Percentiles rank a stretch among this genome's conserved stretches.
phyloP scores from a whole-genome alignment of 2,329 filamentous ascomycete species.

The Epicoccum sorghinum region DNA sequence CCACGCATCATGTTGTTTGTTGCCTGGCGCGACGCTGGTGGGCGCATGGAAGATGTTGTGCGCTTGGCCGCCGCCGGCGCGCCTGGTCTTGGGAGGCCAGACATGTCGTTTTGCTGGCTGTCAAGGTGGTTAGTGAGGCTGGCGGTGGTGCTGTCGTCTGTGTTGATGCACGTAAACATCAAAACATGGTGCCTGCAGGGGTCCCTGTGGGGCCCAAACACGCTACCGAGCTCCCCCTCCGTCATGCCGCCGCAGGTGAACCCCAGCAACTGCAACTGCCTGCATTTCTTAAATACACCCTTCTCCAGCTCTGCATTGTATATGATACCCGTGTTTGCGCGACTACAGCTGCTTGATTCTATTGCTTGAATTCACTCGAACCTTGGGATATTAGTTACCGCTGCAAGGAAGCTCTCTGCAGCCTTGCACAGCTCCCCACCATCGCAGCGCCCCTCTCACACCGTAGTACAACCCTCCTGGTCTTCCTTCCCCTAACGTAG shows the following conservation, averaged over 20 bases:
- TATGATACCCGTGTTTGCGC: not conserved
- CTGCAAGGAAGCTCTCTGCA: not conserved
- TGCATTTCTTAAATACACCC: not conserved
- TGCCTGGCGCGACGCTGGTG: conserved; percentile 57
- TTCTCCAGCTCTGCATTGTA: not conserved
- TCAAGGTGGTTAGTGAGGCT: conserved; percentile 14
- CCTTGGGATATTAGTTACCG: not conserved
- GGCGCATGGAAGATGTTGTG: conserved; percentile 58
- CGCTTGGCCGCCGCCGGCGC: conserved; percentile 55
- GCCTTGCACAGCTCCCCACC: not conserved
- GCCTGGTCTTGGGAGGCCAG: conserved; percentile 60
- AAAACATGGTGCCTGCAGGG: conserved; percentile 16
- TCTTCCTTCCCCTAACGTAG: not conserved
- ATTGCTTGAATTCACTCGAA: not conserved
- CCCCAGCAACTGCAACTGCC: not conserved
- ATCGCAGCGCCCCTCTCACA: not conserved
- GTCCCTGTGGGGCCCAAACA: conserved; percentile 7
- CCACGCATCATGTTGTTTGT: conserved; percentile 56
- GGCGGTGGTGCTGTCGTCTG: conserved; percentile 18
- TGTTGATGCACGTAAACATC: conserved; percentile 25
- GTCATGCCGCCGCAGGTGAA: conserved; percentile 8
- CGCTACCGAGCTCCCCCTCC: conserved; percentile 8
- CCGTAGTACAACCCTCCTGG: not conserved
- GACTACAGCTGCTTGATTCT: not conserved
- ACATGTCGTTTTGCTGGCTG: conserved; percentile 51